phyloP scores from a whole-genome alignment of 2,329 filamentous ascomycete species.

The Pseudomassariella vexata region DNA sequence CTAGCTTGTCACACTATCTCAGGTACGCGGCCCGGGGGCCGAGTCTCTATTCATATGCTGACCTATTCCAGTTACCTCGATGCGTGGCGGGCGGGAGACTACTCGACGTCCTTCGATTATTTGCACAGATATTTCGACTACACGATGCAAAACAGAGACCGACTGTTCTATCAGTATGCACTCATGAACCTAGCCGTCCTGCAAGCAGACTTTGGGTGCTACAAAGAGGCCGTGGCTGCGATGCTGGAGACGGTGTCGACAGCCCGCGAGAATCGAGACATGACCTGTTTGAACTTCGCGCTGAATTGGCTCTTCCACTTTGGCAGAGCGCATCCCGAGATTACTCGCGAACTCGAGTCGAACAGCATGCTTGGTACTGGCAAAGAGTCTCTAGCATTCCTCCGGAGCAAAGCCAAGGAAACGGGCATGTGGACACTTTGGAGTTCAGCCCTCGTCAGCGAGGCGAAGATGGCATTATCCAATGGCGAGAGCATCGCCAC shows the following conservation, averaged over 20 bases:
- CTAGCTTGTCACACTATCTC: constrained; percentile 71
- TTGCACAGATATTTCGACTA: constrained; percentile 96
- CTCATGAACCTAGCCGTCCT: constrained; percentile 88
- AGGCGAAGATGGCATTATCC: constrained; percentile 73
- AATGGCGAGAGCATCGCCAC: constrained; percentile 60
- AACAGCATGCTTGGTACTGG: constrained; percentile 71
- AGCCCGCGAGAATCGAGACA: constrained; percentile 89
- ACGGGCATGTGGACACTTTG: constrained; percentile 79
- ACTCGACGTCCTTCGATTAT: constrained; percentile 81
- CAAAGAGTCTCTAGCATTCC: constrained; percentile 74
- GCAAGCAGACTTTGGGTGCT: constrained; percentile 91
- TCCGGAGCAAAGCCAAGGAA: constrained; percentile 82
- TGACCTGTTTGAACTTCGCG: constrained; percentile 88
- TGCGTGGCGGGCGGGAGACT: constrained; percentile 86
- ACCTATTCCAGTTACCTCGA: constrained; percentile 70
- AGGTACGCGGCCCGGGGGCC: too few relatives aligned
- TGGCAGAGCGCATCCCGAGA: constrained; percentile 72
- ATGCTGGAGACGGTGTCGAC: constrained; percentile 94
- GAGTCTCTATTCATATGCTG: too few relatives aligned
- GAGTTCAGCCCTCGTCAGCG: constrained; percentile 76
- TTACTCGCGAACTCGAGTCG: constrained; percentile 65
- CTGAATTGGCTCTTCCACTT: constrained; percentile 96
- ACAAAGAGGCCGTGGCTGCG: constrained; percentile 81
- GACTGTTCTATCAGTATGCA: constrained; percentile 89
- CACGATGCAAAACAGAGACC: constrained; percentile 79